Percentiles rank a stretch among this genome's conserved stretches.
Conservation (phyloP, 139 green algal genomes). For the Chlorella sorokiniana region DNA sequence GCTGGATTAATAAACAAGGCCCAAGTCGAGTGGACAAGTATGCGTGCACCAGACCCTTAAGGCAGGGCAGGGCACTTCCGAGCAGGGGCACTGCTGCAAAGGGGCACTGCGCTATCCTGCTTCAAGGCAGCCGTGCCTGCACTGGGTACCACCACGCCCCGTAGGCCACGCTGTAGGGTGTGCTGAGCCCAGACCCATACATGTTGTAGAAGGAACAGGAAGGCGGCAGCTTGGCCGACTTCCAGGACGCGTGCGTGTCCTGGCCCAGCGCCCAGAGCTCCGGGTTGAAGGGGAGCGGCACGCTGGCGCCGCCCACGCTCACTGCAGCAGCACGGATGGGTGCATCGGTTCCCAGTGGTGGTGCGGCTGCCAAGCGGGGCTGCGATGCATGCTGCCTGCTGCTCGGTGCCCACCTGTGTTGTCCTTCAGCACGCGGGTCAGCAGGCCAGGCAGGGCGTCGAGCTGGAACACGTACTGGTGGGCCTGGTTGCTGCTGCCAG, state of each 20-base stretch:
- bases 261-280: conserved; percentile 15
- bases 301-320: not conserved
- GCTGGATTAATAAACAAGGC: not conserved
- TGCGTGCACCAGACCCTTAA: too few relatives aligned
- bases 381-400: too few relatives aligned
- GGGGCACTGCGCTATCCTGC: not conserved
- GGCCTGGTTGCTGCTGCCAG: not conserved
- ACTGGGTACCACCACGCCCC: conserved; percentile 19
- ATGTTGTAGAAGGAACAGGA: conserved; percentile 25
- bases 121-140: not conserved
- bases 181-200: conserved; percentile 18
- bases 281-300: conserved; percentile 25
- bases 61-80: not conserved
- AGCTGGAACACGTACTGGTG: conserved; percentile 20
- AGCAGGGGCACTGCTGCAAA: not conserved
- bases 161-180: conserved; percentile 22
- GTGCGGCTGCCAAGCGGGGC: not conserved
- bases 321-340: too few relatives aligned
- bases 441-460: conserved; percentile 17
- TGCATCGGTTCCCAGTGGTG: too few relatives aligned
- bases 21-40: not conserved
- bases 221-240: not conserved
- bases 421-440: conserved; percentile 15
- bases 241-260: conserved; percentile 9
- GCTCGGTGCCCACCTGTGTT: not conserved